Percentiles rank a stretch among this genome's conserved stretches.
phyloP scores from a whole-genome alignment of 495 filamentous ascomycete species.

The Lasiosphaeria hispida region DNA sequence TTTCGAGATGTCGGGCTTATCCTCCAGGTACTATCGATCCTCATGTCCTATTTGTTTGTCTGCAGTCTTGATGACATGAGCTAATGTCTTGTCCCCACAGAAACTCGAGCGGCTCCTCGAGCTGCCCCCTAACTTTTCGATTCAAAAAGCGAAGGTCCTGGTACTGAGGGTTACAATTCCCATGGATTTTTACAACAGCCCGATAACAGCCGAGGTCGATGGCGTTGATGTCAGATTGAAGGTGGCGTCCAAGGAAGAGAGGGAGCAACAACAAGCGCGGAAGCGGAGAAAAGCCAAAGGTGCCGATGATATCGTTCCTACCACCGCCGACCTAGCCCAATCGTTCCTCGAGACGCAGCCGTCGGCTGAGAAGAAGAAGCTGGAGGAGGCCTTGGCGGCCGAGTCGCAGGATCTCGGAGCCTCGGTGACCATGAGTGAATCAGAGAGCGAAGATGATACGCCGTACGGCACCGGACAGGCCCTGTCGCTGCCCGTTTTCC shows the following conservation, averaged over 20 bases:
- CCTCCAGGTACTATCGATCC: slow-evolving; percentile 53
- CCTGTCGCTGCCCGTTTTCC: slow-evolving; percentile 73
- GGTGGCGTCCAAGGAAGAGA: slow-evolving; percentile 36
- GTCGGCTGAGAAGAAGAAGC: slow-evolving; percentile 64
- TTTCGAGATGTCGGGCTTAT: slow-evolving; percentile 77
- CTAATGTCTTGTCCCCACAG: slow-evolving; percentile 37
- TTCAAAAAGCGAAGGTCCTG: slow-evolving; percentile 67
- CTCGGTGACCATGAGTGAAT: slow-evolving; percentile 52
- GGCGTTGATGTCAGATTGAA: slow-evolving; percentile 70
- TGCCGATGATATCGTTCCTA: slow-evolving; percentile 57
- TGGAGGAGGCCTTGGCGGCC: slow-evolving; percentile 71
- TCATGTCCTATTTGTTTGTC: slow-evolving; percentile 20
- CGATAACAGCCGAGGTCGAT: slow-evolving; percentile 72
- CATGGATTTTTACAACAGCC: slow-evolving; percentile 74
- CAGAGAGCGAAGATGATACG: slow-evolving; percentile 64
- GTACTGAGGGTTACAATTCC: slow-evolving; percentile 74
- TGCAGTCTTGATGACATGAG: background rate
- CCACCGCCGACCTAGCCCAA: slow-evolving; percentile 78
- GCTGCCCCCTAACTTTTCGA: slow-evolving; percentile 64
- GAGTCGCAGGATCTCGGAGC: slow-evolving; percentile 63
- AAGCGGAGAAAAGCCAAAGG: slow-evolving; percentile 25
- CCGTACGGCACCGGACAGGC: slow-evolving; percentile 69
- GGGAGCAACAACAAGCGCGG: slow-evolving; percentile 27
- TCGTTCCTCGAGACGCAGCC: slow-evolving; percentile 86
- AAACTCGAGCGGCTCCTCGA: slow-evolving; percentile 71